phyloP scores from a whole-genome alignment of 208 protist species.

The Trypanosoma melophagium region DNA sequence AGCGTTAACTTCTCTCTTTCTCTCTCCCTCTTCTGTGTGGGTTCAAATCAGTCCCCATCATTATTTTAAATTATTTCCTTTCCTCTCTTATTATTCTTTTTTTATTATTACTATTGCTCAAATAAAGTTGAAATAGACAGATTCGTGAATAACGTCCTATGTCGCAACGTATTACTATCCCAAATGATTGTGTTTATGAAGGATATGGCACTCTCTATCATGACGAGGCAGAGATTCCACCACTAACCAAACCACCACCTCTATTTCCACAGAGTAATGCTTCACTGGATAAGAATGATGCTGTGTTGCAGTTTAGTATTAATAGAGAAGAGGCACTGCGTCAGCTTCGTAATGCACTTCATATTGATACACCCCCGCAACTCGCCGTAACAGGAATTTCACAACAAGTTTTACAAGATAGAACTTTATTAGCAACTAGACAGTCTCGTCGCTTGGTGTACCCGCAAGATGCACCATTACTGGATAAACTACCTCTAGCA shows the following conservation, averaged over 20 bases:
- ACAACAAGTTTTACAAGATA: not conserved
- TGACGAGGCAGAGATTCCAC: constrained; percentile 2
- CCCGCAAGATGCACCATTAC: not conserved
- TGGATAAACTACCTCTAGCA: not conserved
- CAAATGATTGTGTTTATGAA: constrained; percentile 24
- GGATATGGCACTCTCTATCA: constrained; percentile 23
- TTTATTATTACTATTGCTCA: no score
- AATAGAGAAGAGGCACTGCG: constrained; percentile 32
- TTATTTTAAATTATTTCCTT: no score
- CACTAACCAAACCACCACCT: not conserved
- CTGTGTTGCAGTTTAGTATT: not conserved
- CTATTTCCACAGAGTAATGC: not conserved
- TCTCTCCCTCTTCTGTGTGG: no score
- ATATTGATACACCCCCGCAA: constrained; percentile 29
- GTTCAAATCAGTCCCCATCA: no score
- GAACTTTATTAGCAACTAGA: not conserved
- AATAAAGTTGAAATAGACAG: no score
- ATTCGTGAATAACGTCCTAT: not conserved
- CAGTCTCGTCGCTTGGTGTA: not conserved
- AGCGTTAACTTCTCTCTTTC: no score
- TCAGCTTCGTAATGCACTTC: constrained; percentile 32
- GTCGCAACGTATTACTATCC: constrained; percentile 10
- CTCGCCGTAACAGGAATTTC: not conserved
- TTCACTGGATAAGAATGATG: not conserved
- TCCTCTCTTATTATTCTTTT: no score